Evolutionary conservation across 192 early-diverging fungal species (phyloP).

Genomic region (Backusella westeae): DNA sequence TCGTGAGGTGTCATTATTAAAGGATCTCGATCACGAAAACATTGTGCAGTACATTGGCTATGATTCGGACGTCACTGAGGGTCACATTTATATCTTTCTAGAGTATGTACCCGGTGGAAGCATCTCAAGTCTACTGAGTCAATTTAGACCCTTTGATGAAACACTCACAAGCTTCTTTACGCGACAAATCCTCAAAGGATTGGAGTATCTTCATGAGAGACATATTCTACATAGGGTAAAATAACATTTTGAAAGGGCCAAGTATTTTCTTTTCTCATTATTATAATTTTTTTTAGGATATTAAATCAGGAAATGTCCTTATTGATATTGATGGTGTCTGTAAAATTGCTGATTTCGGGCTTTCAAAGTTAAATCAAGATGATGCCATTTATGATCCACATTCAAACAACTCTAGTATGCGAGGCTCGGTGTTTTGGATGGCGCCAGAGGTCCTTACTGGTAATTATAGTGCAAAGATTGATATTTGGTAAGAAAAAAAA

Average conservation of each 20-base stretch:
- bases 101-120: conserved; percentile 96
- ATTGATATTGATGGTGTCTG: conserved; percentile 79
- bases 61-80: conserved; percentile 12
- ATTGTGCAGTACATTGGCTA: conserved; percentile 91
- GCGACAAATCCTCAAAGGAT: conserved; percentile 75
- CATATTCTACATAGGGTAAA: conserved; percentile 69
- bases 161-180: conserved; percentile 68
- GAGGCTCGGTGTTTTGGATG: conserved; percentile 82
- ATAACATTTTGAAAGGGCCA: not conserved
- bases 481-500: conserved; percentile 67
- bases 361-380: conserved; percentile 70
- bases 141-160: conserved; percentile 66
- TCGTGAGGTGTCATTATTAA: conserved; percentile 68
- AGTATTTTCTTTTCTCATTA: too few relatives aligned
- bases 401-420: conserved; percentile 29
- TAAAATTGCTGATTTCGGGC: conserved; percentile 97
- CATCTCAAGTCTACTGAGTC: conserved; percentile 71
- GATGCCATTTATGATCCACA: not conserved
- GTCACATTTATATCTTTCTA: conserved; percentile 83
- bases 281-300: conserved; percentile 44
- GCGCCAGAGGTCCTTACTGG: conserved; percentile 89
- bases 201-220: conserved; percentile 81
- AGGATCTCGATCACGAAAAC: conserved; percentile 81
- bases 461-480: conserved; percentile 86
- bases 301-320: conserved; percentile 78